Percentiles rank a stretch among this genome's conserved stretches.
phyloP scores from a whole-genome alignment of 163 green algal genomes.

The Scenedesmus sp. region DNA sequence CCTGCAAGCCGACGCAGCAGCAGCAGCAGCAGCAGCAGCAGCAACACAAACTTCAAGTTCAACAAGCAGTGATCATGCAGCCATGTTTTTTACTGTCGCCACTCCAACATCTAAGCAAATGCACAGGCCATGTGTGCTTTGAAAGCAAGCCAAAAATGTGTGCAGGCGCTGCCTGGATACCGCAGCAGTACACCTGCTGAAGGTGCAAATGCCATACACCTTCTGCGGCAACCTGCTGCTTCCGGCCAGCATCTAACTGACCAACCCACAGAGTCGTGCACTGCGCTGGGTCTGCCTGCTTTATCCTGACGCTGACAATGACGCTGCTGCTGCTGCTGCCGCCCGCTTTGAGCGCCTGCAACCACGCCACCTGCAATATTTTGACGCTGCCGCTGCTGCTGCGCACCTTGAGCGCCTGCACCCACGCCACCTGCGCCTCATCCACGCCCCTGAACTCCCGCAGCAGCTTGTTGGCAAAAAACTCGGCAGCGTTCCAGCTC shows the following conservation, averaged over 20 bases:
- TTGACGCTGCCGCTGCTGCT: neutral
- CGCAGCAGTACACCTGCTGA: no score
- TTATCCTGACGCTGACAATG: neutral
- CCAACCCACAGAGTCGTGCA: no score
- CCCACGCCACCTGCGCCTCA: constrained; percentile 83
- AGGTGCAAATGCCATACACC: no score
- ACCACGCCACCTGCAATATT: neutral
- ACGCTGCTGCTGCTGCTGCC: neutral
- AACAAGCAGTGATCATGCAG: neutral
- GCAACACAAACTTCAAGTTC: neutral
- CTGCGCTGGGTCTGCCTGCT: neutral
- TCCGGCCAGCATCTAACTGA: no score
- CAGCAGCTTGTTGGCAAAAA: constrained; percentile 95
- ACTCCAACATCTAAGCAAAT: no score
- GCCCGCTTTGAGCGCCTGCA: neutral
- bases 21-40: neutral
- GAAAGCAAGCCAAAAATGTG: no score
- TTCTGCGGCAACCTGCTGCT: no score
- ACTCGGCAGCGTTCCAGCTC: constrained; percentile 86
- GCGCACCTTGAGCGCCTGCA: constrained; percentile 77
- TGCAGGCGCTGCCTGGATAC: no score
- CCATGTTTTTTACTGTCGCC: neutral
- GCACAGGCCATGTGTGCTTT: no score
- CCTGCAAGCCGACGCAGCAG: constrained; percentile 47
- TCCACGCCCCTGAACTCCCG: constrained; percentile 73